A percentile compares a stretch with the other conserved stretches of the same genome.
These are phyloP conservation scores for Venturia effusa DNA, from an alignment of 2,329 filamentous ascomycete species.

Conservation along the genomic window DNA sequence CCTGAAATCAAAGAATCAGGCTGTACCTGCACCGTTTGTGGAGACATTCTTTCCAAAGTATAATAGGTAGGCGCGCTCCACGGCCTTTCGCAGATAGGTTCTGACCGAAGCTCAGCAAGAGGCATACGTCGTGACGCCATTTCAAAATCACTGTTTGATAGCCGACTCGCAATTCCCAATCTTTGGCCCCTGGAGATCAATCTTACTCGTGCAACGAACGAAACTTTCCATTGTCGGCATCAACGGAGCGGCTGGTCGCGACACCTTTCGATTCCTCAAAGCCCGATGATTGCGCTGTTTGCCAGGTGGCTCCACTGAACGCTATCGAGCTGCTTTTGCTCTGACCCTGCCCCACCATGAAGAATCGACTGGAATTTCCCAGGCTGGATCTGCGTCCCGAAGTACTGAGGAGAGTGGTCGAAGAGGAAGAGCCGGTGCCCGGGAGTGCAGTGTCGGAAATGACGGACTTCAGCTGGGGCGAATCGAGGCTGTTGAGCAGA, in stretches of 20 bases:
- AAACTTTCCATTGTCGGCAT: neutral
- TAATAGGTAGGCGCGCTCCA: neutral
- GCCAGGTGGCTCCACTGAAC: neutral
- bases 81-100: neutral
- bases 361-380: neutral
- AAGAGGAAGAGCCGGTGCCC: constrained; percentile 3
- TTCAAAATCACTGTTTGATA: neutral
- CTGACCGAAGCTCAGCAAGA: neutral
- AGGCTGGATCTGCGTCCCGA: neutral
- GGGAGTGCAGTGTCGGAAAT: neutral
- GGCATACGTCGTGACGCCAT: neutral
- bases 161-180: neutral
- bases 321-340: neutral
- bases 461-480: neutral
- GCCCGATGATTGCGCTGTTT: neutral
- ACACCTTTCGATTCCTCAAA: neutral
- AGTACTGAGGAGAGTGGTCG: neutral
- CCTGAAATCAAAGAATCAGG: neutral
- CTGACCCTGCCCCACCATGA: neutral
- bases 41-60: neutral
- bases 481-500: neutral
- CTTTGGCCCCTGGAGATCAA: neutral
- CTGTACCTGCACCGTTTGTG: neutral
- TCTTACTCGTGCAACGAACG: neutral
- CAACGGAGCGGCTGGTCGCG: neutral